Conservation (phyloP, 1,284 basidiomycete genomes). For the Ganoderma multipileum region DNA sequence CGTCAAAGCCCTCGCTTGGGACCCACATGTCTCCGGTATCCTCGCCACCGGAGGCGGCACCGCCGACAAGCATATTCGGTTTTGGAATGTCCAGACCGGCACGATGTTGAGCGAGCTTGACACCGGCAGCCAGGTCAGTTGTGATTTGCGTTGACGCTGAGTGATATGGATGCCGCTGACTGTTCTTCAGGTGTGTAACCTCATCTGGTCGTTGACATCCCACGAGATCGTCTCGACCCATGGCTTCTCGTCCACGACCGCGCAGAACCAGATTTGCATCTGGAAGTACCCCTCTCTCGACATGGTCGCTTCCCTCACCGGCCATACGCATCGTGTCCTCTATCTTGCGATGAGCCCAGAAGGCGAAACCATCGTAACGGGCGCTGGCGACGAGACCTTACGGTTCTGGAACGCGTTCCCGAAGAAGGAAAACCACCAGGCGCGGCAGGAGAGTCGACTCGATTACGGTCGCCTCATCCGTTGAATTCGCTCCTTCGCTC, state of each 20-base stretch:
- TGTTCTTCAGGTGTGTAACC: constrained; percentile 85
- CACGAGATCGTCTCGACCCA: constrained; percentile 98
- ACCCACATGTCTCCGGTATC: constrained; percentile 91
- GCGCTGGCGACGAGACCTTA: constrained; percentile 97
- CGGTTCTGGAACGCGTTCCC: constrained; percentile 97
- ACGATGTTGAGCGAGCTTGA: constrained; percentile 86
- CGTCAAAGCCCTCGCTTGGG: constrained; percentile 98
- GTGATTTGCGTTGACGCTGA: constrained; percentile 13
- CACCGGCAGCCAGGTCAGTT: constrained; percentile 88
- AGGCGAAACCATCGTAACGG: constrained; percentile 97
- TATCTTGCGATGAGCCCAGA: constrained; percentile 98
- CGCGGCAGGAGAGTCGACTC: constrained; percentile 55
- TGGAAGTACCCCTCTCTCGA: constrained; percentile 96
- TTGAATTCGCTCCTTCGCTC: constrained; percentile 35
- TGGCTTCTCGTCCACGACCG: constrained; percentile 92
- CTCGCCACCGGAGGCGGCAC: constrained; percentile 98
- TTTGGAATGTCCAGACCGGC: constrained; percentile 95
- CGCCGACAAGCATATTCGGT: constrained; percentile 95
- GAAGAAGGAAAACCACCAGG: constrained; percentile 61
- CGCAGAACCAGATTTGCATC: constrained; percentile 98
- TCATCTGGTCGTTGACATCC: constrained; percentile 95
- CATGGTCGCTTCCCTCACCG: constrained; percentile 93
- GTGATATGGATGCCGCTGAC: not conserved
- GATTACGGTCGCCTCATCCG: constrained; percentile 72
- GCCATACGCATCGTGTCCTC: constrained; percentile 93